Evolutionary conservation across 768 basidiomycete species (phyloP), one percentile per base, ranked within the genome.

Genomic region (Termitomyces sp.): DNA sequence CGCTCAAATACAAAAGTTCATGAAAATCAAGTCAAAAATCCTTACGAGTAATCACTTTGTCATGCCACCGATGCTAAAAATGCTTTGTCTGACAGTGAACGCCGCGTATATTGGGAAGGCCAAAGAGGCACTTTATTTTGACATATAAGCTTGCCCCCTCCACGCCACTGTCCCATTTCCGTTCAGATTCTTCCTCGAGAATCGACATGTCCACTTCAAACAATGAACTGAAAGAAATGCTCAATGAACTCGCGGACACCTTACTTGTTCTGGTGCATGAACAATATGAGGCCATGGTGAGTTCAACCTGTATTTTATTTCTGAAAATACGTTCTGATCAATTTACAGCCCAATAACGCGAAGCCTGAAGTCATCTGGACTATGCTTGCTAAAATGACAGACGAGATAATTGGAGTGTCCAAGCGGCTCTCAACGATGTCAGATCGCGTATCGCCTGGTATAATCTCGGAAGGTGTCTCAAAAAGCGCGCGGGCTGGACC

Each of bases 311-410:
- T 10, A 9, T n/a, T 7, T 28, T 19, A 1, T 40, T 7, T 27
- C 17, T 10, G 5, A n/a, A 39, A 14, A n/a, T 11, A n/a, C 50
- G 27, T 19, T 17, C n/a, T 0, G 5, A 40, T 19, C 6, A 7
- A 28, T 37, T 37, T 12, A 43, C 25, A 59, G 58, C 58, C 54
- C 14, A 21, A 16, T 32, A 6, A 59, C 21, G 54, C 48, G 14
- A 19, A 27, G 12, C 49, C 54, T 21, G 50, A 59, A 34, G 45
- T n/a, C 6, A 17, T 59, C 7, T 52, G 42, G 54, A 55, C 37
- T 7, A 37, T 40, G 32, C 11, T 32, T 6, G 58, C 58, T 12
- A 42, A 52, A 40, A 35, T 59, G 17, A 23, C 28, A 7, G 16
- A 47, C 25, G 39, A 25, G 6, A 32, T 59, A 1, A 32, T 52